Percentiles rank a stretch among this genome's conserved stretches.
Conservation (phyloP, 108 stramenopile genomes). For the Cyclotella cryptica region DNA sequence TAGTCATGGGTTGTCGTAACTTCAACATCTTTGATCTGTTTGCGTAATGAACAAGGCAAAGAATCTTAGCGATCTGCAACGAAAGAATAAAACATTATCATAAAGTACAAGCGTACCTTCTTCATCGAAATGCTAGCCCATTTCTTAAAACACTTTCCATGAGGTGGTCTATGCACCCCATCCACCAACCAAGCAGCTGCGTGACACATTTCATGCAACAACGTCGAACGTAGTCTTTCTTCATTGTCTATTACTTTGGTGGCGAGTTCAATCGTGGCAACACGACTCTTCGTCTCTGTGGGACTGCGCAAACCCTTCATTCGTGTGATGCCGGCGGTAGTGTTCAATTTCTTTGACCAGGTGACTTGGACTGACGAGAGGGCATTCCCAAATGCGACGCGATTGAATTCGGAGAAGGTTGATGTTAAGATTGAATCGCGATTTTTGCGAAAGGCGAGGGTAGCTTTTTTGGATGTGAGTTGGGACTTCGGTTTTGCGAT, state of each 20-base stretch:
- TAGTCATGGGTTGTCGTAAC: slow-evolving; percentile 88
- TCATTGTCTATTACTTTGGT: slow-evolving; percentile 87
- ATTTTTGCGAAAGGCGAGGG: slow-evolving; percentile 52
- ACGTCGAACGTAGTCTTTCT: slow-evolving; percentile 77
- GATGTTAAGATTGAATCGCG: slow-evolving; percentile 55
- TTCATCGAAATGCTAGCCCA: slow-evolving; percentile 87
- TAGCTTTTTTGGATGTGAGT: neutral
- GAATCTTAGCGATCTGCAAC: neutral
- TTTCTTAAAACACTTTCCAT: slow-evolving; percentile 82
- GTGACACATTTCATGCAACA: slow-evolving; percentile 96
- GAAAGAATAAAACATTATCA: slow-evolving; percentile 1
- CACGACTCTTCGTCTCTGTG: slow-evolving; percentile 21
- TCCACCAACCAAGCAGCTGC: slow-evolving; percentile 94
- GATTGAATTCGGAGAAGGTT: slow-evolving; percentile 66
- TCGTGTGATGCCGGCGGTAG: slow-evolving; percentile 89
- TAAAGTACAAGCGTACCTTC: slow-evolving; percentile 10
- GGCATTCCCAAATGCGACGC: slow-evolving; percentile 51
- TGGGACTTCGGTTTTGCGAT: neutral
- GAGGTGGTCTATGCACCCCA: slow-evolving; percentile 82
- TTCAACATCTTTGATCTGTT: slow-evolving; percentile 58
- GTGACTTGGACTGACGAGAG: slow-evolving; percentile 57
- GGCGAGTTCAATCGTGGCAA: slow-evolving; percentile 86
- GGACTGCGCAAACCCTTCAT: slow-evolving; percentile 43
- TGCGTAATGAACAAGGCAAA: neutral
- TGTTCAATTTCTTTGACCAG: slow-evolving; percentile 86